phyloP scores from a whole-genome alignment of 345 rosid species.

The Camelina laxa region DNA sequence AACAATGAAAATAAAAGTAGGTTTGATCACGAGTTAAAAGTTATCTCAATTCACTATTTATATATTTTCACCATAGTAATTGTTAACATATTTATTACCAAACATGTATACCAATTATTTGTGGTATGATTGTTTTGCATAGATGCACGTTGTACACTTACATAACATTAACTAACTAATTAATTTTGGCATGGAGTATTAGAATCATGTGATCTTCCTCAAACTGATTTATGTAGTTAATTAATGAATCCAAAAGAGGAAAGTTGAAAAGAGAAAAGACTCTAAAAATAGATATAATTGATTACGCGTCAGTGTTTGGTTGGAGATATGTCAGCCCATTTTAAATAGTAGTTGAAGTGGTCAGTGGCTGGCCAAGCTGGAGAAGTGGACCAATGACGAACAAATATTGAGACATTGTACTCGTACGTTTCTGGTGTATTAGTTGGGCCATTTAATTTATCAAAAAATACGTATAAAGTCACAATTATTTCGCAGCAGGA shows the following conservation, averaged over 20 bases:
- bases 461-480: background rate
- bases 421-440: slow-evolving; percentile 33
- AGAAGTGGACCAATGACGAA: slow-evolving; percentile 33
- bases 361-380: slow-evolving; percentile 40
- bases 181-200: no score
- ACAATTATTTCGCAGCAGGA: slow-evolving; percentile 11
- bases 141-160: no score
- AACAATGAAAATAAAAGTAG: background rate
- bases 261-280: slow-evolving; percentile 2
- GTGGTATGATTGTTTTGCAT: background rate
- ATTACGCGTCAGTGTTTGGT: slow-evolving; percentile 30
- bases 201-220: slow-evolving; percentile 29
- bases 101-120: background rate
- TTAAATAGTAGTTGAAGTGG: slow-evolving; percentile 29
- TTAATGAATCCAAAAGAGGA: slow-evolving; percentile 32
- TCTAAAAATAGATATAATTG: slow-evolving; percentile 23
- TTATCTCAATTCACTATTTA: background rate
- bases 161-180: no score
- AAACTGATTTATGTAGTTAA: slow-evolving; percentile 20
- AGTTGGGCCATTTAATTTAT: slow-evolving; percentile 34
- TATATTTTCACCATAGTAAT: background rate
- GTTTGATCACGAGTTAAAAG: background rate
- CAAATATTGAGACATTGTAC: slow-evolving; percentile 2
- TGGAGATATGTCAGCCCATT: slow-evolving; percentile 40
- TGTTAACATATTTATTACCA: slow-evolving; percentile 6